Evolutionary conservation across 768 basidiomycete species (phyloP).

Genomic region (Punctularia strigosozonata): DNA sequence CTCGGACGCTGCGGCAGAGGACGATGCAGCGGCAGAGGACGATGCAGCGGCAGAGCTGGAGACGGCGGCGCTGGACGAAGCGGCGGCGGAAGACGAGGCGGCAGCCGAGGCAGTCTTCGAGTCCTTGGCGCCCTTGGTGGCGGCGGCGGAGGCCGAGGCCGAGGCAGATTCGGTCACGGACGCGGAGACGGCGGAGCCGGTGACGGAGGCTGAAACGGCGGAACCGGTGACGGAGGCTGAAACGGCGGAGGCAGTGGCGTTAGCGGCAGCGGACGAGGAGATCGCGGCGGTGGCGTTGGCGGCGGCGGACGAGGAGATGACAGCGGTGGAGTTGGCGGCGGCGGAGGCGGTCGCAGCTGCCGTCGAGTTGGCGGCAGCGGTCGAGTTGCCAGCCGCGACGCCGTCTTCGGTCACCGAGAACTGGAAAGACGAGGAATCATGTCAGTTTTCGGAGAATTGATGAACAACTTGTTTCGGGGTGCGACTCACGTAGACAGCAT

Average conservation of each 20-base stretch:
- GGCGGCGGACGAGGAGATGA: constrained; percentile 7
- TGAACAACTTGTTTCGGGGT: neutral
- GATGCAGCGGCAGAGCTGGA: neutral
- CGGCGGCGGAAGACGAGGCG: neutral
- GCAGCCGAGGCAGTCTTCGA: neutral
- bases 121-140: no score
- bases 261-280: constrained; percentile 1
- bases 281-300: constrained; percentile 12
- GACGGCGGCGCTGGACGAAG: neutral
- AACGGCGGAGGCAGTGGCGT: constrained; percentile 3
- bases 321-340: constrained; percentile 14
- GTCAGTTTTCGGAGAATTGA: neutral
- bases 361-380: constrained; percentile 5
- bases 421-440: neutral
- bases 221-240: neutral
- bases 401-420: neutral
- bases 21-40: neutral
- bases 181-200: constrained; percentile 2
- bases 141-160: neutral
- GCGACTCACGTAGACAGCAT: constrained; percentile 25
- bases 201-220: neutral
- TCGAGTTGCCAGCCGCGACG: neutral
- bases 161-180: neutral
- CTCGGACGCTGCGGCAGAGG: no score
- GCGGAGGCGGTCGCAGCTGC: constrained; percentile 7